Evolutionary conservation across 208 protist species (phyloP).

Genomic region (Trypanosoma boissoni): DNA sequence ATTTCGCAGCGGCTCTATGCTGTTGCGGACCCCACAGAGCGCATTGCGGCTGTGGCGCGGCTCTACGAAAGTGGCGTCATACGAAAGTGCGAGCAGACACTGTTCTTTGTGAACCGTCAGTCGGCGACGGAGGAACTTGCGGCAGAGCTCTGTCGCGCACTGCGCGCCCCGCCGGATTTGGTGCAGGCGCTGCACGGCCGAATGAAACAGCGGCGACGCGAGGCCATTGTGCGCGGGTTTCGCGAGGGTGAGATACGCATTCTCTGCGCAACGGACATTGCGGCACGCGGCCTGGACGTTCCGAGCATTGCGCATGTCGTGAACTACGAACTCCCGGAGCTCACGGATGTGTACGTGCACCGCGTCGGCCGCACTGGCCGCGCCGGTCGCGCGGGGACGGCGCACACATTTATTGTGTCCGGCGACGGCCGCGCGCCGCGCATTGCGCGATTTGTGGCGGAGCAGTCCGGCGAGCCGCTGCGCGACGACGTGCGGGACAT

Average conservation of each 20-base stretch:
- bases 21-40: constrained; percentile 37
- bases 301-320: constrained; percentile 94
- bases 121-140: constrained; percentile 56
- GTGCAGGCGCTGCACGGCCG: constrained; percentile 92
- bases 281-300: constrained; percentile 93
- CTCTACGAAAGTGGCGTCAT: constrained; percentile 71
- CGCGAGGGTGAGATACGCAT: constrained; percentile 78
- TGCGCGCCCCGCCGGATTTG: constrained; percentile 52
- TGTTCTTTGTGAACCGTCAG: constrained; percentile 76
- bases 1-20: constrained; percentile 63
- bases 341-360: constrained; percentile 97
- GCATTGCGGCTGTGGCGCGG: constrained; percentile 41
- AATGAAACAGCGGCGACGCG: constrained; percentile 55
- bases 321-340: constrained; percentile 94
- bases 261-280: constrained; percentile 96
- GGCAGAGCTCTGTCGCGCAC: constrained; percentile 36
- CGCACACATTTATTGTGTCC: constrained; percentile 91
- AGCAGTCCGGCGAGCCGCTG: constrained; percentile 23
- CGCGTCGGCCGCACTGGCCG: constrained; percentile 97
- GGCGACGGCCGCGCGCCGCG: constrained; percentile 53
- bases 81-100: constrained; percentile 61
- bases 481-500: constrained; percentile 21
- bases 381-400: constrained; percentile 90
- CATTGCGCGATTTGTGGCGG: constrained; percentile 56
- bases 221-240: constrained; percentile 74